A percentile compares a stretch with the other conserved stretches of the same genome.
Evolutionary conservation across 331 rosid species (phyloP).

Genomic region (Quercus tomentella): DNA sequence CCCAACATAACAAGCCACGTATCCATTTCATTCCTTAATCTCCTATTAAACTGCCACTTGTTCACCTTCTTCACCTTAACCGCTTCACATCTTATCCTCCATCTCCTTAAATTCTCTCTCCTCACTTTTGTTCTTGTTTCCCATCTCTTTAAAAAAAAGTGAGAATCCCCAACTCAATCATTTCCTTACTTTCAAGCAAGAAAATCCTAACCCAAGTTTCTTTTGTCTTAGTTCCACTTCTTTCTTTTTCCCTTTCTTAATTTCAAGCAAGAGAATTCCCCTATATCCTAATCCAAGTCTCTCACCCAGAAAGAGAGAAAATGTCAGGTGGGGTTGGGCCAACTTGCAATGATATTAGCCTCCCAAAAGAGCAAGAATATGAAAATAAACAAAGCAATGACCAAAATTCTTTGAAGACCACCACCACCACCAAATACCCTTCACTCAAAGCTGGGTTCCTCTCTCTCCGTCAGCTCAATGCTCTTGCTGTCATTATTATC

Average conservation of each 20-base stretch:
- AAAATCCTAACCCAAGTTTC: not conserved
- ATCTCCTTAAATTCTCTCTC: not conserved
- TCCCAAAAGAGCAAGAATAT: conserved; percentile 22
- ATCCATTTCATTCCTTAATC: not conserved
- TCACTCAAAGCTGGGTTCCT: conserved; percentile 25
- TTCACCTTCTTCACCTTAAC: conserved; percentile 9
- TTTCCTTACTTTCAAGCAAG: not conserved
- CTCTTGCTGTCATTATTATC: conserved; percentile 41
- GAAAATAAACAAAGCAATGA: conserved; percentile 15
- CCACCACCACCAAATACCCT: not conserved
- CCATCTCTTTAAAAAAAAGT: not conserved
- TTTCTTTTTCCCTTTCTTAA: too few species aligned
- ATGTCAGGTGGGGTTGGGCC: conserved; percentile 59
- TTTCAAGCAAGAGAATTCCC: too few species aligned
- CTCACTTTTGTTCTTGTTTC: not conserved
- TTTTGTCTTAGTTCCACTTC: too few species aligned
- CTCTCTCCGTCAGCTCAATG: conserved; percentile 61
- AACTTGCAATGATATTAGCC: conserved; percentile 32
- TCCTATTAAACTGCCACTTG: conserved; percentile 15
- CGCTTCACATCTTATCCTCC: not conserved
- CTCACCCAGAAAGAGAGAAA: not conserved
- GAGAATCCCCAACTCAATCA: not conserved
- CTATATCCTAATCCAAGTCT: not conserved
- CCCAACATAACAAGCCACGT: conserved; percentile 5
- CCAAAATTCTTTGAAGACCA: not conserved